These are phyloP conservation scores for Pisolithus albus DNA, from an alignment of 768 basidiomycete genomes.

Conservation along the genomic window DNA sequence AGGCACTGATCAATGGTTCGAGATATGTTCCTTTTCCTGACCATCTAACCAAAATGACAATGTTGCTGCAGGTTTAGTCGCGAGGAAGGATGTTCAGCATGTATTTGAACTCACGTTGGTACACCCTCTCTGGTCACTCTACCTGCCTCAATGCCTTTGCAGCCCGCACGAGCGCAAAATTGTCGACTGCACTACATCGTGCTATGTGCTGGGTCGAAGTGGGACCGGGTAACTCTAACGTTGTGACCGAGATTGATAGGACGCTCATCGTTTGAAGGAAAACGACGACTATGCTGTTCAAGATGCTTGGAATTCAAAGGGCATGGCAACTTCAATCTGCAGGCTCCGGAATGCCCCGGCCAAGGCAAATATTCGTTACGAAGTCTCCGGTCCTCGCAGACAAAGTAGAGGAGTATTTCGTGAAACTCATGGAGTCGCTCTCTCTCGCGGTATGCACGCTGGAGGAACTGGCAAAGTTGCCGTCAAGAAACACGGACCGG, in stretches of 20 bases:
- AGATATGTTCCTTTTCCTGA: not conserved
- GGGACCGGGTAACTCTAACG: constrained; percentile 52
- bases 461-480: constrained; percentile 32
- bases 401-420: constrained; percentile 68
- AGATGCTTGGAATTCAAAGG: constrained; percentile 64
- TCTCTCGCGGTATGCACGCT: constrained; percentile 29
- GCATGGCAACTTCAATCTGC: constrained; percentile 35
- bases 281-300: constrained; percentile 73
- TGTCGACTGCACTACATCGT: constrained; percentile 52
- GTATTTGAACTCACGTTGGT: constrained; percentile 23
- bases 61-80: constrained; percentile 15
- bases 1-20: constrained; percentile 21
- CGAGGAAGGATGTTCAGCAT: constrained; percentile 19
- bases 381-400: constrained; percentile 57
- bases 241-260: too few relatives aligned
- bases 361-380: constrained; percentile 67
- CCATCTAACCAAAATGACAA: not conserved
- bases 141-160: constrained; percentile 10
- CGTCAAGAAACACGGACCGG: constrained; percentile 14
- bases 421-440: constrained; percentile 42
- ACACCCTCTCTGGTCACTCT: not conserved
- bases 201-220: constrained; percentile 63
- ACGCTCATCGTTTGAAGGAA: constrained; percentile 36
- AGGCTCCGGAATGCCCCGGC: constrained; percentile 31
- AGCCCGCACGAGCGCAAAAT: constrained; percentile 48